Conservation (phyloP, 2,329 filamentous ascomycete genomes). For the Neoarthrinium moseri region DNA sequence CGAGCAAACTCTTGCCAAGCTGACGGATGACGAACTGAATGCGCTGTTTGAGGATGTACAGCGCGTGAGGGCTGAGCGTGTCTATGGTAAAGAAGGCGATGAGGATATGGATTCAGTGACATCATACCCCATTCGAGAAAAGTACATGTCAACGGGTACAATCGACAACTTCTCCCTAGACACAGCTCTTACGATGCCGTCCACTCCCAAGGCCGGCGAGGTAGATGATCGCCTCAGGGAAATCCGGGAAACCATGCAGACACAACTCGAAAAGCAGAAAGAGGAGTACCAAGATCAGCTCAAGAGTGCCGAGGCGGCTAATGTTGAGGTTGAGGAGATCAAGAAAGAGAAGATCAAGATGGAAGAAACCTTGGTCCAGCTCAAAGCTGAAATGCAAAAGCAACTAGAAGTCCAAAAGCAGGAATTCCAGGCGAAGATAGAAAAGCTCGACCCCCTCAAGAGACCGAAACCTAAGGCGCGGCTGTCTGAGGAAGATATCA, state of each 20-base stretch:
- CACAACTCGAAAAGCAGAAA: slow-evolving; percentile 78
- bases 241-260: slow-evolving; percentile 79
- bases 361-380: slow-evolving; percentile 74
- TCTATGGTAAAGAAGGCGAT: slow-evolving; percentile 71
- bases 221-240: slow-evolving; percentile 73
- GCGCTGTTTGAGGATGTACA: slow-evolving; percentile 92
- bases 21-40: slow-evolving; percentile 94
- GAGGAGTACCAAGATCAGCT: slow-evolving; percentile 79
- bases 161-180: slow-evolving; percentile 96
- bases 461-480: slow-evolving; percentile 59
- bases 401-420: slow-evolving; percentile 82
- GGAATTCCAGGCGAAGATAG: slow-evolving; percentile 80
- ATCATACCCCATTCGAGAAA: slow-evolving; percentile 86
- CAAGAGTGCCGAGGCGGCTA: slow-evolving; percentile 70
- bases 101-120: slow-evolving; percentile 88
- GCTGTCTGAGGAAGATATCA: slow-evolving; percentile 71
- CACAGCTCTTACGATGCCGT: slow-evolving; percentile 90
- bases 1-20: slow-evolving; percentile 84
- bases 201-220: slow-evolving; percentile 78
- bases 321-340: slow-evolving; percentile 80
- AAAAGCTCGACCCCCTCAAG: slow-evolving; percentile 68
- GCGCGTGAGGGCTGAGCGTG: slow-evolving; percentile 74
- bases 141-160: slow-evolving; percentile 92
- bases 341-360: slow-evolving; percentile 80
- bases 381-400: slow-evolving; percentile 87